Evolutionary conservation across 495 filamentous ascomycete species (phyloP), one percentile per base, ranked within the genome.

Genomic region (Xylaria scruposa): DNA sequence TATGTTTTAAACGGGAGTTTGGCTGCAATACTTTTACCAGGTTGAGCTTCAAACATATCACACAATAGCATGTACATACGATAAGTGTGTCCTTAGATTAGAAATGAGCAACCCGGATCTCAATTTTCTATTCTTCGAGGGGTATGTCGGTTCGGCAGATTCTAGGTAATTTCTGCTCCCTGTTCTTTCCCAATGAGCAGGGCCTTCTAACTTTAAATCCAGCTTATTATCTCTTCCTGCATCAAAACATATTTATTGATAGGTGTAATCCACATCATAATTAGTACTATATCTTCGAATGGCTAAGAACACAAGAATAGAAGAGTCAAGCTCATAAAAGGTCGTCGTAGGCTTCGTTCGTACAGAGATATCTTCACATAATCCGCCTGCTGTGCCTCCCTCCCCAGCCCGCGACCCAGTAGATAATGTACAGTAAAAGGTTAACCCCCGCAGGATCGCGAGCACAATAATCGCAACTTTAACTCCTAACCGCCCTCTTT

Each of bases 301-400:
- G 13, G 38, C 5, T 38, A 68, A 74, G 26, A 71, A 56, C 24
- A 47, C 31, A 40, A 49, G 42, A 67, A 54, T 53, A 67, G 47
- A 33, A 67, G 33, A 67, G 19, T 29, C 58, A 42, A 17, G n/a
- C 38, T 56, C 65, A 42, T 54, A 42, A 47, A 36, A 53, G 9
- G 40, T 67, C 21, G 65, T 67, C 47, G 49, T 67, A 67, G 47
- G 29, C 47, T 29, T 67, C 64, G 29, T 44, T 67, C 49, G 29
- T 38, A 49, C 65, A 49, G 38, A 56, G 33, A 33, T 36, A 53
- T 44, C n/a, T 51, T 15, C 42, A 67, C 65, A 51, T 67, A 17
- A 7, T 67, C 21, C n/a, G 62, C 46, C 63, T 67, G 49, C 13
- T 42, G 1, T 56, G 49, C 26, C 31, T 7, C n/a, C 65, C 49